Evolutionary conservation across 1,139 yeast species (phyloP).

Genomic region (Lodderomyces metapsilosis): DNA sequence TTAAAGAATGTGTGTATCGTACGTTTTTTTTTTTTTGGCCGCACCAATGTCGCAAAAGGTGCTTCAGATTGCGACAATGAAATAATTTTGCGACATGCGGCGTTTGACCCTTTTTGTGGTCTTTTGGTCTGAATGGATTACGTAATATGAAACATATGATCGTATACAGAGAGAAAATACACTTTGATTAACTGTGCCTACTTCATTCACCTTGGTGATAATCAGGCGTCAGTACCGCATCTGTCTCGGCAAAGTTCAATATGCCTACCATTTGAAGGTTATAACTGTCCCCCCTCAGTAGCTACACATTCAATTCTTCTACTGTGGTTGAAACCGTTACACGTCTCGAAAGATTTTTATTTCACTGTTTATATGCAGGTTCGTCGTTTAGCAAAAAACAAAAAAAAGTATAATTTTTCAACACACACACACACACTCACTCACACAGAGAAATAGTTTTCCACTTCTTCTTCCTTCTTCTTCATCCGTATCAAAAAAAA

Average conservation of each 20-base stretch:
- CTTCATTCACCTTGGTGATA: no score
- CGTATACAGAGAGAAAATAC: no score
- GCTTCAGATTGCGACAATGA: no score
- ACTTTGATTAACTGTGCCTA: no score
- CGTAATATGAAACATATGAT: neutral
- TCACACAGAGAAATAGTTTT: neutral
- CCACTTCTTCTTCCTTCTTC: constrained; percentile 2
- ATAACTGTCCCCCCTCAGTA: no score
- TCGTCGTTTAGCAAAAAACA: neutral
- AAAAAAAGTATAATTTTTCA: neutral
- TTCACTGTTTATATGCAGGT: neutral
- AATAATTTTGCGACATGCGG: neutral
- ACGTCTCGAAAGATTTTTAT: neutral
- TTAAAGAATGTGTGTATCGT: neutral
- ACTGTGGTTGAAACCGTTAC: no score
- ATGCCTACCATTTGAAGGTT: no score
- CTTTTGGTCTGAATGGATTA: neutral
- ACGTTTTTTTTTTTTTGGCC: neutral
- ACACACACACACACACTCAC: neutral
- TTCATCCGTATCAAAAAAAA: constrained; percentile 2
- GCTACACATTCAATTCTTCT: no score
- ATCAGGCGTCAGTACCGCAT: no score
- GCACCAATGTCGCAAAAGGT: no score
- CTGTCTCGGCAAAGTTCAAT: no score
- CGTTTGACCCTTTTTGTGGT: neutral